Base-by-base conservation (phyloP, 257 asterid species). In the Fraxinus pennsylvanica region DNA sequence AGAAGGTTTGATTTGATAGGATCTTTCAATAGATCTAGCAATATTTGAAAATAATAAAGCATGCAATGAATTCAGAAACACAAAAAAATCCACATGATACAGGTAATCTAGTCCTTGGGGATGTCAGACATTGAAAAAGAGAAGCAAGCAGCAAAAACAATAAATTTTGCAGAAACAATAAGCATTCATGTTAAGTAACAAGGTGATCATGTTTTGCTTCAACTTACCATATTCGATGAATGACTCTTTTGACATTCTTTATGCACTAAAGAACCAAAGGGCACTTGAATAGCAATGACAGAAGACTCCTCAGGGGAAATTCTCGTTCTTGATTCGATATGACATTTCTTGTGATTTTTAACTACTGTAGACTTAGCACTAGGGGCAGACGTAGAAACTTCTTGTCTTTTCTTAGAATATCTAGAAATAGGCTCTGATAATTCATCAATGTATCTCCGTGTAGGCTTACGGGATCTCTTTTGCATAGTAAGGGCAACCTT, bases 391-490 rank as follows among this genome's bases (percentile, higher is more conserved):
- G 87, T 79, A 50, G 92, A 79, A 82, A 79, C 63, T 50, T 82
- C 91, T 71, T 77, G 84, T 81, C 81, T 87, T 86, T 77, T 93
- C 76, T 77, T 89, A 21, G 76, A 41, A 76, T 69, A 71, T 78
- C 79, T 88, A 14, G 84, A 78, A 59, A 77, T 76, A 29, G 91
- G 86, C 52, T 92, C 93, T 79, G 86, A 78, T 68, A 90, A 82
- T 85, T 90, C 98, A 39, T 91, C 99, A 78, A 95, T 89, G 82
- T 89, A 95, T 86, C 99, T 93, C 86, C 83, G 90, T 9, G 98
- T 94, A 71, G 99, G 98, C 88, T 87, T 95, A 41, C 99, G 96
- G 21, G 90, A 81, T 76, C 99, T 90, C 94, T 93, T 95, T 57
- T 78, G 90, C 2, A 54, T 81, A 68, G 90, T 85, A 80, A 77